Evolutionary conservation across 345 rosid species (phyloP), one percentile per base, ranked within the genome.

Genomic region (Camelina hispida): DNA sequence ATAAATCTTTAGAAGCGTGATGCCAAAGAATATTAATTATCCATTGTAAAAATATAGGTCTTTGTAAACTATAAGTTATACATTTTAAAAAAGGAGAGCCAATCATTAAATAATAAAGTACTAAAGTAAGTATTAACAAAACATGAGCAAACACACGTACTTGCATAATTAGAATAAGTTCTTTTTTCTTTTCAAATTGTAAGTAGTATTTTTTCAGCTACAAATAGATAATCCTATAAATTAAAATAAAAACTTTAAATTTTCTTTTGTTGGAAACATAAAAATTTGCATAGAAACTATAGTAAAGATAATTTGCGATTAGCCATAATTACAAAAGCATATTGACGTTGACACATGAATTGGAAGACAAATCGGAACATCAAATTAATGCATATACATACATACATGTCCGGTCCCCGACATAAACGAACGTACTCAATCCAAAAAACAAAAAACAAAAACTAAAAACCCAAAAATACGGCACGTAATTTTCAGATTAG

Each of bases 1-100:
- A 69, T 20, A 48, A 63, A 48, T 65, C 55, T 77, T 57, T 71
- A 7, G 5, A 48, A 71, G 71, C 71, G 60, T 77, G 80, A 62
- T 16, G 7, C 8, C 0, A 40, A 55, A 32, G 7, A 37, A 72
- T 30, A 44, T 3, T 17, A 58, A 44, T 44, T 44, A 22, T 69
- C 13, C 11, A 60, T 42, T 10, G 50, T 44, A 75, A 67, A 66
- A 51, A 25, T 67, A 75, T 59, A 51, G 73, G 68, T 74, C 3
- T 44, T 66, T 46, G 66, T 66, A 66, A 66, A 73, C 63, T 32
- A 22, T 22, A 42, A 37, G 1, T 15, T 72, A 62, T 62, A 25
- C 32, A 42, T 25, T 20, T 34, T 0, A 7, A 7, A 34, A 7
- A 6, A 34, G 7, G 35, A 34, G 40, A 37, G 40, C 3, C 43